Conservation (phyloP, 108 stramenopile genomes). For the Nannochloropsis salina region DNA sequence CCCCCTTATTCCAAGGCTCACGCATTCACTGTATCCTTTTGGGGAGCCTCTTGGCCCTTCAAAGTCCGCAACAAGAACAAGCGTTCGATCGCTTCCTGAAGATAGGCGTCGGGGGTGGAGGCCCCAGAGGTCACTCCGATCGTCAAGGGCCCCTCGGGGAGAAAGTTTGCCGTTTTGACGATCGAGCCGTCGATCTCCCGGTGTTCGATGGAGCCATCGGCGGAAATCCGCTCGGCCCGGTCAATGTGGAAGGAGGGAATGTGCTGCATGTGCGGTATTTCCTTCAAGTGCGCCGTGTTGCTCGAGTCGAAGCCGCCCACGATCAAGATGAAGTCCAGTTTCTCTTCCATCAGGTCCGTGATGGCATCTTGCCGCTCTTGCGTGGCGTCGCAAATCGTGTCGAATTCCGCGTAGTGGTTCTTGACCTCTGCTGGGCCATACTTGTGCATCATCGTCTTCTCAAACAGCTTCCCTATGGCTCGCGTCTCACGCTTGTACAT, state of each 20-base stretch:
- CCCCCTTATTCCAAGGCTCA: neutral
- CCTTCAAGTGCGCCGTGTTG: slow-evolving; percentile 88
- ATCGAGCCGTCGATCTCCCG: slow-evolving; percentile 55
- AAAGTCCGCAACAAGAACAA: neutral
- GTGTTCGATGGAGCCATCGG: slow-evolving; percentile 80
- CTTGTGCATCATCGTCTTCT: slow-evolving; percentile 76
- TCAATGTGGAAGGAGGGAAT: slow-evolving; percentile 87
- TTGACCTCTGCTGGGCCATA: slow-evolving; percentile 69
- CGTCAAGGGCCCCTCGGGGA: slow-evolving; percentile 58
- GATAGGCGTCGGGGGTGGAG: slow-evolving; percentile 62
- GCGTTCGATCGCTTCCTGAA: slow-evolving; percentile 31
- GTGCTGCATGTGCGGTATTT: slow-evolving; percentile 74
- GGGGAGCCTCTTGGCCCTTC: neutral
- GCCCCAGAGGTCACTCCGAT: slow-evolving; percentile 94
- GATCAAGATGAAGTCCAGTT: slow-evolving; percentile 86
- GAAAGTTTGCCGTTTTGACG: slow-evolving; percentile 70
- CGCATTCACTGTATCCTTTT: neutral
- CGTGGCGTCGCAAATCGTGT: slow-evolving; percentile 96
- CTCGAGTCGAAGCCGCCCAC: slow-evolving; percentile 95
- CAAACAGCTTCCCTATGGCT: slow-evolving; percentile 82
- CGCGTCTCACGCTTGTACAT: slow-evolving; percentile 98
- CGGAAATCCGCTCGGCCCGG: slow-evolving; percentile 71
- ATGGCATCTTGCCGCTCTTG: slow-evolving; percentile 96
- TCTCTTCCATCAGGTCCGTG: slow-evolving; percentile 73
- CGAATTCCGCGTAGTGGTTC: slow-evolving; percentile 83